Percentiles rank a stretch among this genome's conserved stretches.
phyloP scores from a whole-genome alignment of 2,329 filamentous ascomycete genomes.

The Aspergillus felis region DNA sequence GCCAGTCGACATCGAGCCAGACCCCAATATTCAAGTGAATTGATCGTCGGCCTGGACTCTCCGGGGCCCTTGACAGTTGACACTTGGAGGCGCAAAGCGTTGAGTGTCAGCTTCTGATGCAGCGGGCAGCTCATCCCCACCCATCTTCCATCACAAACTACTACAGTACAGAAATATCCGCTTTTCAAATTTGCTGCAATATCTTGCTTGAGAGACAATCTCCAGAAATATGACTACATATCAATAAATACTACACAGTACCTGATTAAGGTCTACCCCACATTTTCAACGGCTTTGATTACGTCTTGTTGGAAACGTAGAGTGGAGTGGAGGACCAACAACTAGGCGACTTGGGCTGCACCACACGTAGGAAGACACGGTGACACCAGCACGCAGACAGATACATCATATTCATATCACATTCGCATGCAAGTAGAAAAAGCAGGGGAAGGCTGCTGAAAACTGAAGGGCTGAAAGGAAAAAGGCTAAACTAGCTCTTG shows the following conservation, averaged over 20 bases:
- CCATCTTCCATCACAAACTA: background rate
- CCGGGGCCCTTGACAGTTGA: too few relatives aligned
- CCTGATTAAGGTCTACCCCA: background rate
- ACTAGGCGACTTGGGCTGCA: background rate
- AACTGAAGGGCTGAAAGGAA: background rate
- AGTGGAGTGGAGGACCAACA: background rate
- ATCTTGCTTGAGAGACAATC: background rate
- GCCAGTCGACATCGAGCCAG: background rate
- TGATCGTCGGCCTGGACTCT: too few relatives aligned
- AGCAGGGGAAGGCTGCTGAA: background rate
- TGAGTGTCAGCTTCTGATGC: background rate
- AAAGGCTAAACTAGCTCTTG: background rate
- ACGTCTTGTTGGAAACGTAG: background rate
- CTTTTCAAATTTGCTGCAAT: background rate
- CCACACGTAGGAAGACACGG: constrained; percentile 8
- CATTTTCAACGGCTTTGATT: background rate
- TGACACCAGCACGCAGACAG: background rate
- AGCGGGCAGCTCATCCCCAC: background rate
- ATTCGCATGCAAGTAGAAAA: constrained; percentile 15
- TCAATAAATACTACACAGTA: background rate
- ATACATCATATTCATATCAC: background rate
- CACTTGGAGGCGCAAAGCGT: background rate
- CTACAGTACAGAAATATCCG: background rate
- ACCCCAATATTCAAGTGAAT: background rate
- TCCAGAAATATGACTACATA: background rate